Evolutionary conservation across 176 grass and related monocot genomes (phyloP).

Genomic region (Carex littledalei): DNA sequence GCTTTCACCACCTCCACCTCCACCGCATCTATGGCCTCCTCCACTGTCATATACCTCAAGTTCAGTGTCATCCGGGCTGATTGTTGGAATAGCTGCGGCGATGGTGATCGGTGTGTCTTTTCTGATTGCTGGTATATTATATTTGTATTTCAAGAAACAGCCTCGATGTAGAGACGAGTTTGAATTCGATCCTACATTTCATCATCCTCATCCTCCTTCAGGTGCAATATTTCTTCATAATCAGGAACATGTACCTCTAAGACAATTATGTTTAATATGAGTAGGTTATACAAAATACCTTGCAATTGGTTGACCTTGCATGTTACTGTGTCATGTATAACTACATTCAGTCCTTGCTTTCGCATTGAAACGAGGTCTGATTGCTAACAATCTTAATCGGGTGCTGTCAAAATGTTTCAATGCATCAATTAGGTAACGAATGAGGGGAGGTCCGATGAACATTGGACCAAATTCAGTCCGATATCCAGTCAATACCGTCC

Average conservation of each 20-base stretch:
- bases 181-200: neutral
- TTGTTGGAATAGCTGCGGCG: slow-evolving; percentile 32
- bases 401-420: neutral
- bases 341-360: too few relatives aligned
- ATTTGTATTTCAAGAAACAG: slow-evolving; percentile 21
- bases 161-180: slow-evolving; percentile 4
- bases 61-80: neutral
- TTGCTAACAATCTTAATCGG: neutral
- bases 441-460: too few relatives aligned
- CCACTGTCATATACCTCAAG: neutral
- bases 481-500: too few relatives aligned
- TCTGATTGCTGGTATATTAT: slow-evolving; percentile 18
- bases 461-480: too few relatives aligned
- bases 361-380: neutral
- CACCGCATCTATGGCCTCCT: neutral
- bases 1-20: slow-evolving; percentile 34
- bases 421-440: neutral
- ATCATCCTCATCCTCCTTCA: neutral
- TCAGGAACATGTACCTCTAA: neutral
- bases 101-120: slow-evolving; percentile 17
- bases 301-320: too few relatives aligned
- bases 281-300: neutral
- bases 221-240: neutral
- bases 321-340: too few relatives aligned
- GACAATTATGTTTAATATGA: neutral